Evolutionary conservation across 2,329 filamentous ascomycete species (phyloP).

Genomic region (Calonectria multiphialidica): DNA sequence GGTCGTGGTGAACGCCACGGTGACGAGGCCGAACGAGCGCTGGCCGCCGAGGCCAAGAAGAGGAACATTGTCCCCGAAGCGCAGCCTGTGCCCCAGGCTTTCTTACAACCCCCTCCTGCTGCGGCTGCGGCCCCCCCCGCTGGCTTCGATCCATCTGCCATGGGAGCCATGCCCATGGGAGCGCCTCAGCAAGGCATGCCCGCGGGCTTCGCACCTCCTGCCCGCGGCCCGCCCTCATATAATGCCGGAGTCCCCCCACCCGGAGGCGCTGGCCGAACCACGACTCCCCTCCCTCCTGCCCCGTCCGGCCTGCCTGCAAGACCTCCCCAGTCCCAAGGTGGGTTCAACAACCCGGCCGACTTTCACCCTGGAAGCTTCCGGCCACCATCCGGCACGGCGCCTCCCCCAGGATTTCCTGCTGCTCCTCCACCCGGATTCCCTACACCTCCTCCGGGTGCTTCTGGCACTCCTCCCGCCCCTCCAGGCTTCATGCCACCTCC

Average conservation of each 20-base stretch:
- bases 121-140: constrained; percentile 41
- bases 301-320: constrained; percentile 64
- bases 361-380: constrained; percentile 60
- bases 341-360: constrained; percentile 60
- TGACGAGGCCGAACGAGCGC: constrained; percentile 90
- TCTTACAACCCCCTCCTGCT: constrained; percentile 61
- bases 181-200: constrained; percentile 52
- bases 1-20: constrained; percentile 97
- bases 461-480: constrained; percentile 53
- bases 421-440: constrained; percentile 57
- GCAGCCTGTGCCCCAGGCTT: constrained; percentile 80
- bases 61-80: constrained; percentile 90
- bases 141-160: constrained; percentile 52
- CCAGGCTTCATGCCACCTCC: constrained; percentile 57
- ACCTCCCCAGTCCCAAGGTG: constrained; percentile 60
- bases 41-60: constrained; percentile 92
- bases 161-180: constrained; percentile 44
- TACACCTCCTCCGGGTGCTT: constrained; percentile 48
- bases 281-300: constrained; percentile 59
- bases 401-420: constrained; percentile 53
- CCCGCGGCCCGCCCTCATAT: constrained; percentile 51
- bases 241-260: constrained; percentile 43
- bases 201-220: constrained; percentile 52
- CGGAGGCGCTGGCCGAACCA: constrained; percentile 43
- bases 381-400: constrained; percentile 51